A percentile compares a stretch with the other conserved stretches of the same genome.
phyloP scores from a whole-genome alignment of 108 stramenopile genomes.

The Cylindrotheca fusiformis region DNA sequence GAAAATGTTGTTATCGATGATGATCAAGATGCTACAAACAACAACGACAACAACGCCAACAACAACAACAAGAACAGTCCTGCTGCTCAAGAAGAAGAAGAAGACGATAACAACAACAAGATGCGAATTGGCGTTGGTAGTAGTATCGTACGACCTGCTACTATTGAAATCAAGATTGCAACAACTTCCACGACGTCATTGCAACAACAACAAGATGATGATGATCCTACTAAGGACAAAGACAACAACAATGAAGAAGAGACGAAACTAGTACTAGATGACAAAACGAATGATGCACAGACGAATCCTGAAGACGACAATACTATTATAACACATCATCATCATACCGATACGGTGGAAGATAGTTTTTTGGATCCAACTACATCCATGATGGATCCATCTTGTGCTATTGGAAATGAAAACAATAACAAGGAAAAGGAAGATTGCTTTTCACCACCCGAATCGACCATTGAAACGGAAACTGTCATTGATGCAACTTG shows the following conservation, averaged over 20 bases:
- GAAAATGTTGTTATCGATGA: too few relatives aligned
- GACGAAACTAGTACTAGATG: too few relatives aligned
- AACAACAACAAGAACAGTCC: too few relatives aligned
- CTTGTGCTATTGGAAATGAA: conserved; percentile 27
- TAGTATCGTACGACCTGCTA: background rate
- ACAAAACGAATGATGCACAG: too few relatives aligned
- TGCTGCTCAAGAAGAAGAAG: too few relatives aligned
- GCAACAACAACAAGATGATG: background rate
- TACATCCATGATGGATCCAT: conserved; percentile 54
- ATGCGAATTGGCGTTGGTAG: too few relatives aligned
- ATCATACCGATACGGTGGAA: conserved; percentile 44
- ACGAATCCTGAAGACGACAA: background rate
- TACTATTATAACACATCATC: background rate
- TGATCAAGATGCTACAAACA: too few relatives aligned
- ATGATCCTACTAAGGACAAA: background rate
- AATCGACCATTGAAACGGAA: conserved; percentile 58
- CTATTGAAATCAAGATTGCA: background rate
- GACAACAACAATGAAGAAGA: too few relatives aligned
- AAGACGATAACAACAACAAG: too few relatives aligned
- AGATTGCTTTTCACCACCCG: conserved; percentile 60
- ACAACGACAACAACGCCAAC: too few relatives aligned
- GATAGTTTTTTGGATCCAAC: conserved; percentile 69
- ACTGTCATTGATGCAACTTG: conserved; percentile 33
- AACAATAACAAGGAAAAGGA: conserved; percentile 12
- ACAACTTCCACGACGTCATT: background rate